These are phyloP conservation scores for Collybia sordida DNA, from an alignment of 768 basidiomycete species.

Conservation along the genomic window DNA sequence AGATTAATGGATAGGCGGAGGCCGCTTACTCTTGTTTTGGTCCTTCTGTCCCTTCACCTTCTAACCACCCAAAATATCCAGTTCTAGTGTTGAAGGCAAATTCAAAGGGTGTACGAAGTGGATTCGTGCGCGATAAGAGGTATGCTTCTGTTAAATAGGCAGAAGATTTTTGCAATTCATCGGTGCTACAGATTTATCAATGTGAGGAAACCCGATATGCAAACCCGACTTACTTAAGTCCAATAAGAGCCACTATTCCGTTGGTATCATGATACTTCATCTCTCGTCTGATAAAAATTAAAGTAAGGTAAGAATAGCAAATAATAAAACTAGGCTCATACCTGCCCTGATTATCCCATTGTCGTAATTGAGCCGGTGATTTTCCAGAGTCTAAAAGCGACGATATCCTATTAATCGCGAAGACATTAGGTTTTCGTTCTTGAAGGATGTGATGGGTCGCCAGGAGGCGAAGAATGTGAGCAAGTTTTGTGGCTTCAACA, in stretches of 20 bases:
- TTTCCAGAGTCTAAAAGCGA: constrained; percentile 71
- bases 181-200: constrained; percentile 45
- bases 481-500: constrained; percentile 51
- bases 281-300: constrained; percentile 41
- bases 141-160: constrained; percentile 75
- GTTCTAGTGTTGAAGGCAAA: constrained; percentile 56
- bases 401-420: constrained; percentile 69
- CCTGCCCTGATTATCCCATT: constrained; percentile 36
- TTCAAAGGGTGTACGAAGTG: constrained; percentile 67
- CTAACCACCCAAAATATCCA: constrained; percentile 75
- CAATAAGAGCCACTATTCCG: constrained; percentile 70
- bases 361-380: constrained; percentile 43
- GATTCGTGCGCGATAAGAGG: constrained; percentile 40
- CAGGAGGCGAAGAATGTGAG: constrained; percentile 71
- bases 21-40: too few species aligned
- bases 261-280: constrained; percentile 66
- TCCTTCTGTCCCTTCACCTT: constrained; percentile 37
- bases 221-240: constrained; percentile 50
- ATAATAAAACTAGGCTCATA: constrained; percentile 20
- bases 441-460: constrained; percentile 77
- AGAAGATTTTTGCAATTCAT: constrained; percentile 76
- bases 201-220: background rate
- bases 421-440: constrained; percentile 70
- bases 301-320: background rate
- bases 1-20: too few species aligned